Evolutionary conservation across 2,329 filamentous ascomycete species (phyloP), one percentile per base, ranked within the genome.

Genomic region (Zasmidium citrigriseum): DNA sequence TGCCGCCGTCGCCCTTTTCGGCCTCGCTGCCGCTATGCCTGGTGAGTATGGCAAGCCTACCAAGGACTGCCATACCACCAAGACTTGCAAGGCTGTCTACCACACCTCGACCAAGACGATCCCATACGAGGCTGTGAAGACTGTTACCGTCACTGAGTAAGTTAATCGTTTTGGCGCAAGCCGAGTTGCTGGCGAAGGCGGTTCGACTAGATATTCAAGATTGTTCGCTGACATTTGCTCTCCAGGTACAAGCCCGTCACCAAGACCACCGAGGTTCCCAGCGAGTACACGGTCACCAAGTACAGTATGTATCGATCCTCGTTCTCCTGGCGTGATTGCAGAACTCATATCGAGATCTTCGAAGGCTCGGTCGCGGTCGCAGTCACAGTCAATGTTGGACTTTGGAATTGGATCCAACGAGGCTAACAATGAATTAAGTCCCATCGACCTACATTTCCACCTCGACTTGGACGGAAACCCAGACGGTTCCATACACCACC

Each of bases 11-110:
- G 55, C 59, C 50, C 34, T 59, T 10, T 57, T 57, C 25, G 57
- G 59, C 48, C 27, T 61, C 48, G 61, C 54, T 21, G 58, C 58
- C 21, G 61, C 60, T 41, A 38, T 63, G 25, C 60, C 60, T 25
- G 60, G 60, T 55, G 22, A 18, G 25, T 57, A 57, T 25, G 60
- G 60, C 52, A 20, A 18, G 29, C 54, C 47, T 25, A 41, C 41
- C 29, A 44, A 45, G 29, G 54, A 56, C 18, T 63, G 60, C 52
- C 25, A 51, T n/a, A 63, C 60, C 49, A 63, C 38, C 52, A 60
- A 55, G 52, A 60, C 57, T 3, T 63, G 60, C 57, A 56, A 55
- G 29, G 60, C 57, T 18, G 25, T 53, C 27, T 59, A 59, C 52
- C 54, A 60, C 57, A 56, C 55, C 57, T 54, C 49, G 2, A 63